Percentiles rank a stretch among this genome's conserved stretches.
phyloP scores from a whole-genome alignment of 371 early-diverging fungal genomes.

The Basidiobolus heterosporus region DNA sequence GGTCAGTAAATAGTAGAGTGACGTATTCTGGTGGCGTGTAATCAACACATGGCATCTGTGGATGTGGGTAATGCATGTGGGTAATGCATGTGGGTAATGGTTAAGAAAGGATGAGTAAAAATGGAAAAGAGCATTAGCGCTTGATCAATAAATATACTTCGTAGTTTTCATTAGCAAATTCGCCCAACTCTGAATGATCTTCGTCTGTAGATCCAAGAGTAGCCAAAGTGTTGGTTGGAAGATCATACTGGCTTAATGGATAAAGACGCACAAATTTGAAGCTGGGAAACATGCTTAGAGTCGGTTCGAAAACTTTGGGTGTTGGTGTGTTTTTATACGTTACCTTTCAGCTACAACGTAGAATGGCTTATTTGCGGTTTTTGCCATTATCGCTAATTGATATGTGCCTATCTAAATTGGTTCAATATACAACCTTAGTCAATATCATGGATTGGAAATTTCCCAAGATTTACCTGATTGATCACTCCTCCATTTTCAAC shows the following conservation, averaged over 20 bases:
- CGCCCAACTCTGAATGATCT: no score
- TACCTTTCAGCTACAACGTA: conserved; percentile 78
- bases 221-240: conserved; percentile 50
- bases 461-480: conserved; percentile 47
- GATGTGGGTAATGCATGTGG: conserved; percentile 10
- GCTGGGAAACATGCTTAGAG: no score
- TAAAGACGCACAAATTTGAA: conserved; percentile 90
- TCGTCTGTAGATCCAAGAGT: conserved; percentile 39
- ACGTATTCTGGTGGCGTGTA: conserved; percentile 93
- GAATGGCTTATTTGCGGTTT: conserved; percentile 78
- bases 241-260: conserved; percentile 71
- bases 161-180: no score
- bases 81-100: no score
- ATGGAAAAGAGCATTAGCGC: no score
- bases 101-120: no score
- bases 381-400: conserved; percentile 86
- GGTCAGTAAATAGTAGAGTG: conserved; percentile 76
- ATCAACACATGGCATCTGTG: conserved; percentile 52
- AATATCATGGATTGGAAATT: no score
- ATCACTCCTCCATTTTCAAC: conserved; percentile 94
- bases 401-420: conserved; percentile 61
- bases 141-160: no score
- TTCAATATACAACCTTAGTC: not conserved
- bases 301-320: no score
- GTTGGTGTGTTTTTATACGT: no score